Base-by-base conservation (phyloP, 129 eudicot genomes). In the Centaurea solstitialis region DNA sequence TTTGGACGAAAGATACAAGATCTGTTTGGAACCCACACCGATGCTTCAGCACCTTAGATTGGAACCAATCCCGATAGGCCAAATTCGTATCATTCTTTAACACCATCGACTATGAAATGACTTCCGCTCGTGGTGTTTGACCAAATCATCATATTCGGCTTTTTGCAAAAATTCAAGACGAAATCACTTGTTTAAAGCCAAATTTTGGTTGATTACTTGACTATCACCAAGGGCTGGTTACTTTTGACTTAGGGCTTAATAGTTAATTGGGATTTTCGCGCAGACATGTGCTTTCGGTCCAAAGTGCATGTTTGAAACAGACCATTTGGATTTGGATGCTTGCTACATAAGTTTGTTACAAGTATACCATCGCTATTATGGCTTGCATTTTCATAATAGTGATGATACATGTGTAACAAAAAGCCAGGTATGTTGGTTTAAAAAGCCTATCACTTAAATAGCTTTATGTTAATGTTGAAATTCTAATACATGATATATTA, bases 1-100 rank as follows among this genome's bases (percentile, higher is more conserved):
- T n/a, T n/a, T n/a, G n/a, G n/a, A n/a, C n/a, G n/a, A n/a, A n/a
- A n/a, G n/a, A n/a, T n/a, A n/a, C n/a, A n/a, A n/a, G n/a, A n/a
- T n/a, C n/a, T n/a, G n/a, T n/a, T n/a, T 66, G 99, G 99, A 47
- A 77, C 89, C 80, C 97, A 92, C 80, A 86, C 97, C 0, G 98
- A 94, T 85, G 98, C 92, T 87, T 97, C 98, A 4, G 98, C 98
- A 45, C 98, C 98, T 70, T 97, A 94, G 78, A 94, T 94, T 96
- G 97, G 97, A 83, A 94, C 98, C 24, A 87, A n/a, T n/a, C n/a
- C n/a, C n/a, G n/a, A n/a, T n/a, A n/a, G n/a, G n/a, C n/a, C n/a
- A n/a, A n/a, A n/a, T n/a, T n/a, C n/a, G n/a, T n/a, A n/a, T n/a
- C n/a, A n/a, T n/a, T n/a, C 87, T 83, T 50, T 57, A 61, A 2